phyloP scores from a whole-genome alignment of 2,329 filamentous ascomycete genomes.

The Aspergillus sp. region DNA sequence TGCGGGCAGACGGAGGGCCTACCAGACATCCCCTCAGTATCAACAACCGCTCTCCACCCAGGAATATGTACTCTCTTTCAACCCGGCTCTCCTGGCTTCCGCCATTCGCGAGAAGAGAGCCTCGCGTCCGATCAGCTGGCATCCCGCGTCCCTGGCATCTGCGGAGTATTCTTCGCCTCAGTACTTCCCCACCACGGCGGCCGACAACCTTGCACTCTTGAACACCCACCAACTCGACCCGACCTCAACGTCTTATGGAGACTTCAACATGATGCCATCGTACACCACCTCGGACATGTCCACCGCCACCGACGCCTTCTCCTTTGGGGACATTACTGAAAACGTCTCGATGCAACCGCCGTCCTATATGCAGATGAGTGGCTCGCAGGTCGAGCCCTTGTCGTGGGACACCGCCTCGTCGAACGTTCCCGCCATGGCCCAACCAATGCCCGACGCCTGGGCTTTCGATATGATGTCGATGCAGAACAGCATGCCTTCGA shows the following conservation, averaged over 20 bases:
- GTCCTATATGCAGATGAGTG: constrained; percentile 21
- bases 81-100: constrained; percentile 40
- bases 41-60: constrained; percentile 18
- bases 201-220: constrained; percentile 20
- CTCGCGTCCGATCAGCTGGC: constrained; percentile 70
- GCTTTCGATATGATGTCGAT: constrained; percentile 32
- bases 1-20: constrained; percentile 50
- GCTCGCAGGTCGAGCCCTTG: constrained; percentile 25
- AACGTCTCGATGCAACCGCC: constrained; percentile 20
- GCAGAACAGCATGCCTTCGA: constrained; percentile 29
- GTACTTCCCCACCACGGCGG: constrained; percentile 13
- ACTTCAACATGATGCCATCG: constrained; percentile 19
- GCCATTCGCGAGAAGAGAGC: constrained; percentile 35
- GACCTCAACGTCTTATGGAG: constrained; percentile 14
- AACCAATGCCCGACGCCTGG: constrained; percentile 29
- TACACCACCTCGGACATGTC: constrained; percentile 21
- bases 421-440: constrained; percentile 19
- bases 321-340: constrained; percentile 20
- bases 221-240: constrained; percentile 17
- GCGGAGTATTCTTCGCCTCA: constrained; percentile 25
- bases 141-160: constrained; percentile 56
- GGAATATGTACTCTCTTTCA: constrained; percentile 43
- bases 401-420: constrained; percentile 22
- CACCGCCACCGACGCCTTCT: constrained; percentile 20
- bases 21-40: constrained; percentile 46